phyloP scores from a whole-genome alignment of 495 filamentous ascomycete genomes.

The Penicillium angulare region DNA sequence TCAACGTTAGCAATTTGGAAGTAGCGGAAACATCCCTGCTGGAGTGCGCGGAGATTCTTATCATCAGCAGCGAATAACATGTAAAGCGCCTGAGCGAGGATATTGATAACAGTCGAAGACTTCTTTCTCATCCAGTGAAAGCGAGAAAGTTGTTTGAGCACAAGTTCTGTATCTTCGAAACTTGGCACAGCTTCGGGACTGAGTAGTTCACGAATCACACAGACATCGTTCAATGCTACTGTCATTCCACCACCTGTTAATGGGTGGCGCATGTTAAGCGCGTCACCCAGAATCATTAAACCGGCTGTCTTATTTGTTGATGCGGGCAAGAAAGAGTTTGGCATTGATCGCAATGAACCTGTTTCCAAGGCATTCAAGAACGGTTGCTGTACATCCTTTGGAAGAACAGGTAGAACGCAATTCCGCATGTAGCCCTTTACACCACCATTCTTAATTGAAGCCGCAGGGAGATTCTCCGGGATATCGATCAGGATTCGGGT shows the following conservation, averaged over 20 bases:
- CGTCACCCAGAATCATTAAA: slow-evolving; percentile 82
- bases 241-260: slow-evolving; percentile 96
- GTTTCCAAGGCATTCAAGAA: slow-evolving; percentile 74
- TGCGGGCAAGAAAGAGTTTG: slow-evolving; percentile 86
- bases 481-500: slow-evolving; percentile 89
- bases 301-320: slow-evolving; percentile 68
- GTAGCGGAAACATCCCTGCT: slow-evolving; percentile 90
- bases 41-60: slow-evolving; percentile 50
- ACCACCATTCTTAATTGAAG: slow-evolving; percentile 67
- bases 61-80: slow-evolving; percentile 82
- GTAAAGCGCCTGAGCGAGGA: slow-evolving; percentile 91
- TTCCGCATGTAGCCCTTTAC: slow-evolving; percentile 78
- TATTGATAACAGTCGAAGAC: slow-evolving; percentile 86
- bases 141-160: slow-evolving; percentile 64
- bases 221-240: slow-evolving; percentile 85
- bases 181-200: slow-evolving; percentile 62
- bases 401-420: slow-evolving; percentile 74
- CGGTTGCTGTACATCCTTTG: slow-evolving; percentile 65
- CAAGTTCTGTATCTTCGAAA: slow-evolving; percentile 61
- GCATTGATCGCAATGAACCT: slow-evolving; percentile 78
- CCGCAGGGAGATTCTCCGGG: slow-evolving; percentile 74
- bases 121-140: slow-evolving; percentile 90
- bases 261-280: slow-evolving; percentile 95
- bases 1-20: slow-evolving; percentile 75
- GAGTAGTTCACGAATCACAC: slow-evolving; percentile 70